Conservation (phyloP, 371 early-diverging fungal species). For the Mucor irregularis region DNA sequence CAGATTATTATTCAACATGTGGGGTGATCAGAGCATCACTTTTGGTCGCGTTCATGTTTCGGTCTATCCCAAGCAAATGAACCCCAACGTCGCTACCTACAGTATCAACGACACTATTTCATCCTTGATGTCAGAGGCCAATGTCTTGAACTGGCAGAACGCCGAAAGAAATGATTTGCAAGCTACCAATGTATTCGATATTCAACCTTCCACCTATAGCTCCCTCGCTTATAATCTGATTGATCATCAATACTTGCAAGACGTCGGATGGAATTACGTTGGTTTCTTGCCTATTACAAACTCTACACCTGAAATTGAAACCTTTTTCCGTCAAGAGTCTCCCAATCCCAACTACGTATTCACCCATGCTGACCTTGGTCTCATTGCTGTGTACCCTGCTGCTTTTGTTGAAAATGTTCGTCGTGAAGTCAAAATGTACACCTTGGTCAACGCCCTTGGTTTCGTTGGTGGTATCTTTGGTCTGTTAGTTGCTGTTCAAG, state of each 20-base stretch:
- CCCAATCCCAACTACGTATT: constrained; percentile 38
- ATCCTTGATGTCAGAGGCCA: constrained; percentile 23
- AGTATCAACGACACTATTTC: constrained; percentile 22
- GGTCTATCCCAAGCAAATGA: constrained; percentile 43
- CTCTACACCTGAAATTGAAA: constrained; percentile 37
- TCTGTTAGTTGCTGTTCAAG: constrained; percentile 37
- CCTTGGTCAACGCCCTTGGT: constrained; percentile 50
- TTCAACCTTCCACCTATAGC: constrained; percentile 41
- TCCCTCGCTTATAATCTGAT: constrained; percentile 39
- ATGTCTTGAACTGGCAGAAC: constrained; percentile 39
- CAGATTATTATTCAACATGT: constrained; percentile 37
- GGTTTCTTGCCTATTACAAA: constrained; percentile 48
- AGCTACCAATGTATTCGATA: constrained; percentile 34
- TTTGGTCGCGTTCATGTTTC: constrained; percentile 47
- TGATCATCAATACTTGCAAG: constrained; percentile 44
- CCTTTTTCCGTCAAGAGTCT: constrained; percentile 40
- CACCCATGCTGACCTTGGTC: constrained; percentile 33
- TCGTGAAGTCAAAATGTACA: constrained; percentile 52
- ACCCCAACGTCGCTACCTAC: constrained; percentile 45
- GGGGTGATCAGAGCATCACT: constrained; percentile 31
- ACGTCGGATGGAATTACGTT: constrained; percentile 51
- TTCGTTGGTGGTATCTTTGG: constrained; percentile 55
- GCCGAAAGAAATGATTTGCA: constrained; percentile 45
- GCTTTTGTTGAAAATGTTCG: constrained; percentile 21
- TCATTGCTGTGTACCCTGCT: constrained; percentile 34